Percentiles rank a stretch among this genome's conserved stretches.
These are phyloP conservation scores for Hypomyces perniciosus DNA, from an alignment of 2,329 filamentous ascomycete genomes.

Conservation along the genomic window DNA sequence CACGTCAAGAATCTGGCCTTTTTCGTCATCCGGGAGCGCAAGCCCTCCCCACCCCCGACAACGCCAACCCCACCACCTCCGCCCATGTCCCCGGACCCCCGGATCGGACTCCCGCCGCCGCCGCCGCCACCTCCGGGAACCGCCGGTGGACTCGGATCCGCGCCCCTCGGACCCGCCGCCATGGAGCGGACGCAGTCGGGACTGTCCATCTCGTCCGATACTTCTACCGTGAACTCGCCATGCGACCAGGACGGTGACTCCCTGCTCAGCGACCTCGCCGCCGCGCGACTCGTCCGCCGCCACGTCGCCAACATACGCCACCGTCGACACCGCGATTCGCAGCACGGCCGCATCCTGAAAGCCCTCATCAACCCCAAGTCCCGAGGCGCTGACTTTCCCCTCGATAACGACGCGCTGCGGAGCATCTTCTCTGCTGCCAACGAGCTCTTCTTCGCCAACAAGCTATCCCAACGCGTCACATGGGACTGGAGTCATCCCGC, in stretches of 20 bases:
- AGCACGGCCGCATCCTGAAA: slow-evolving; percentile 51
- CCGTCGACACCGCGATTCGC: slow-evolving; percentile 42
- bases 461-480: slow-evolving; percentile 49
- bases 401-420: slow-evolving; percentile 52
- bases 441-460: slow-evolving; percentile 55
- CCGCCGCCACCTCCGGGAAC: slow-evolving; percentile 19
- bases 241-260: slow-evolving; percentile 26
- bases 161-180: slow-evolving; percentile 9
- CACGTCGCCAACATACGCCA: slow-evolving; percentile 38
- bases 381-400: slow-evolving; percentile 40
- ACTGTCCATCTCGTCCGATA: slow-evolving; percentile 40
- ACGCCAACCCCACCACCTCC: slow-evolving; percentile 7
- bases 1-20: slow-evolving; percentile 30
- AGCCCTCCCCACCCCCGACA: slow-evolving; percentile 12
- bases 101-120: slow-evolving; percentile 14
- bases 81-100: slow-evolving; percentile 19
- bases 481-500: slow-evolving; percentile 56
- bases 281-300: slow-evolving; percentile 42
- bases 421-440: slow-evolving; percentile 57
- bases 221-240: slow-evolving; percentile 25
- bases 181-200: slow-evolving; percentile 48
- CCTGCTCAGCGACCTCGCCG: slow-evolving; percentile 39
- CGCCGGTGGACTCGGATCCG: slow-evolving; percentile 3
- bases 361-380: slow-evolving; percentile 49
- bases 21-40: slow-evolving; percentile 34